Evolutionary conservation across 441 rosid species (phyloP), one percentile per base, ranked within the genome.

Genomic region (Lepidium campestre): DNA sequence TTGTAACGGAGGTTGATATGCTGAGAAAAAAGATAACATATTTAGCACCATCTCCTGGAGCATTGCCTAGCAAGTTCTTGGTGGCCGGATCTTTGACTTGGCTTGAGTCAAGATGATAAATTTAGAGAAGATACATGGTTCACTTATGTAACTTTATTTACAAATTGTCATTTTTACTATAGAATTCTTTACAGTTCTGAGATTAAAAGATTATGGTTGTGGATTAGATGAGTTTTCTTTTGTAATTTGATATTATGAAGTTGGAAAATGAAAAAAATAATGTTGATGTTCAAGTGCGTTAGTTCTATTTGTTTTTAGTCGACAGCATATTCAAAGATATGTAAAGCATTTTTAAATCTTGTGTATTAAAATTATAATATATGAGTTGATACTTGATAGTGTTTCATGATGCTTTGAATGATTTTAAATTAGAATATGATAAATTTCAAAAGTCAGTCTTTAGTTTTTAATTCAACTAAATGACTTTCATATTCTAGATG

Each of bases 71-170:
- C 68, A 85, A 86, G 71, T 71, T 83, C 63, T 77, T 91, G 77
- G 67, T 89, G 14, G 68, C 81, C 79, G 97, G 96, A 62, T 82
- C 91, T 42, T 71, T 91, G 76, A 74, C 90, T 12, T 91, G 95
- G 95, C 85, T 85, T n/a, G 96, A 93, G 79, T 85, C 91, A 15
- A 44, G 44, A 46, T 66, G 57, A 29, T 50, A n/a, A 13, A 17
- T 20, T 7, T 22, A 65, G 40, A 65, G 39, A 55, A 70, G 41
- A 45, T 32, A 44, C 35, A 14, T 41, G 46, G 35, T 47, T 60
- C 53, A 11, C 10, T 15, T 58, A 10, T 58, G 66, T 59, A 48
- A 59, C 44, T 19, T 68, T 39, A 59, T 29, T n/a, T 40, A 67
- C 49, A 23, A 11, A 15, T 42, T n/a, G 25, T 20, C 35, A 29